These are phyloP conservation scores for Ascochyta viciae-villosae DNA, from an alignment of 2,329 filamentous ascomycete species.

Conservation along the genomic window DNA sequence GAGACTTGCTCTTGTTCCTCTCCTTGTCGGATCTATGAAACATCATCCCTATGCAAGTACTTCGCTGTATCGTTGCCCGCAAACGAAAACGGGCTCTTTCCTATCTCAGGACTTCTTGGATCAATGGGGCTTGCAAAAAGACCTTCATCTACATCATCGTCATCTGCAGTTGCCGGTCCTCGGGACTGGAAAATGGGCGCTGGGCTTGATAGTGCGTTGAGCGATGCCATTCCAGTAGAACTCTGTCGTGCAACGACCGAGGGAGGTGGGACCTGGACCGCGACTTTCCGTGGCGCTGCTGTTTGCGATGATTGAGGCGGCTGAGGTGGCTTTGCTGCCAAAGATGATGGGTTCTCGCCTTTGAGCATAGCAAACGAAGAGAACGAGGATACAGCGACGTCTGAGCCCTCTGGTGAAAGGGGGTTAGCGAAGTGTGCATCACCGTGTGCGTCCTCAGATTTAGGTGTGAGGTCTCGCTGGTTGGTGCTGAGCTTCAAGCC, in stretches of 20 bases:
- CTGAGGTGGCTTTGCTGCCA: constrained; percentile 54
- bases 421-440: constrained; percentile 51
- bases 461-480: constrained; percentile 66
- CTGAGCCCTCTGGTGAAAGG: constrained; percentile 68
- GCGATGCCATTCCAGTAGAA: constrained; percentile 51
- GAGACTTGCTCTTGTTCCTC: not conserved
- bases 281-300: constrained; percentile 41
- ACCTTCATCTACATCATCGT: constrained; percentile 73
- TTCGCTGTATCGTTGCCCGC: constrained; percentile 44
- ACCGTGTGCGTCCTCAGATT: constrained; percentile 30
- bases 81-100: constrained; percentile 79
- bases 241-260: constrained; percentile 51
- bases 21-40: constrained; percentile 22
- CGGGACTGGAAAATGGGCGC: constrained; percentile 40
- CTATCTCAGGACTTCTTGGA: constrained; percentile 84
- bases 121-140: constrained; percentile 88
- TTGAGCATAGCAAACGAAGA: constrained; percentile 64
- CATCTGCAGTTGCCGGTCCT: constrained; percentile 38
- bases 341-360: constrained; percentile 49
- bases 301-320: constrained; percentile 31
- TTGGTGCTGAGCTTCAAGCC: constrained; percentile 80
- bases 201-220: constrained; percentile 53
- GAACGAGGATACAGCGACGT: constrained; percentile 64
- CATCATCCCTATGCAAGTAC: constrained; percentile 39
- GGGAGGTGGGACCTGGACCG: constrained; percentile 45